Evolutionary conservation across 2,329 filamentous ascomycete species (phyloP).

Genomic region (Diaporthe helianthi): DNA sequence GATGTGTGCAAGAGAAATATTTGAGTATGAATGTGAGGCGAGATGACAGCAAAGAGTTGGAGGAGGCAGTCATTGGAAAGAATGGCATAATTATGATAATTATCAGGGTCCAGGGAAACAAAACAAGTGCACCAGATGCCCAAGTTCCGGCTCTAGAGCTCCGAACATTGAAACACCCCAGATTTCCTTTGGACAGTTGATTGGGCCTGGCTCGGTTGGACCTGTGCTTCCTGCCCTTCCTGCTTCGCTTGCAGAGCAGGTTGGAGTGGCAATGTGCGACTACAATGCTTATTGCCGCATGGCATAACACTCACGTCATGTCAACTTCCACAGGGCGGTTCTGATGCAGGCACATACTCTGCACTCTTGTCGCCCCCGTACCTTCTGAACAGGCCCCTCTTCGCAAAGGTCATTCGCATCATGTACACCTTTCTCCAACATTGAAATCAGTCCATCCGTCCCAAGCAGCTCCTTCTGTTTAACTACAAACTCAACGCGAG

Average conservation of each 20-base stretch:
- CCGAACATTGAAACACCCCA: not conserved
- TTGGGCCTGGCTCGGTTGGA: not conserved
- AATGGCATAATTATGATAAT: too few relatives aligned
- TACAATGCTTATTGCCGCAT: not conserved
- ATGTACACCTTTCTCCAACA: not conserved
- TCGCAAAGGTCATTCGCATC: too few relatives aligned
- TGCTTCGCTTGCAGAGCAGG: not conserved
- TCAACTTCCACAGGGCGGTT: not conserved
- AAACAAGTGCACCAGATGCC: not conserved
- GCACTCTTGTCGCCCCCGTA: not conserved
- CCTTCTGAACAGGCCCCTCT: not conserved
- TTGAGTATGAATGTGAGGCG: not conserved
- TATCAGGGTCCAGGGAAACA: not conserved
- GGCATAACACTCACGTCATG: conserved; percentile 15
- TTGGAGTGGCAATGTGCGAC: not conserved
- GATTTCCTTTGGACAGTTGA: not conserved
- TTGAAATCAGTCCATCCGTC: not conserved
- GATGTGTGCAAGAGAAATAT: fast-evolving
- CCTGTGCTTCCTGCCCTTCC: too few relatives aligned
- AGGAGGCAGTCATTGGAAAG: too few relatives aligned
- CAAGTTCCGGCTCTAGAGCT: not conserved
- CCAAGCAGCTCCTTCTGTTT: not conserved
- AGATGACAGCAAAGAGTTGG: not conserved
- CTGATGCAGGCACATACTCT: not conserved
- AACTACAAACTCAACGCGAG: not conserved